Conservation (phyloP, 805 yeast genomes). For the Gaillardinia entomophila region DNA sequence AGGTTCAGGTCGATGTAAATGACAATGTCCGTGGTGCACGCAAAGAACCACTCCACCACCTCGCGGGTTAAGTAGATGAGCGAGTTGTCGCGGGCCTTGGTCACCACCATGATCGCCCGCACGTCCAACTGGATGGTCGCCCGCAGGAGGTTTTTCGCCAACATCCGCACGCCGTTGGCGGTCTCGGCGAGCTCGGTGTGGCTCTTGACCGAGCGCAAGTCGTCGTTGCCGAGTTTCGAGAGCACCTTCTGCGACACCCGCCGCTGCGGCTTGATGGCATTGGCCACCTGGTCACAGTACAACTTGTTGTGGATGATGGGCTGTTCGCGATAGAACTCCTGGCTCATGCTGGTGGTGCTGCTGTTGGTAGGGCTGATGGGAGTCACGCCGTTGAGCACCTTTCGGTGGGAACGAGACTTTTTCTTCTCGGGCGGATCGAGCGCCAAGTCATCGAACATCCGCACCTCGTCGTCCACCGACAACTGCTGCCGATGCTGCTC, state of each 20-base stretch:
- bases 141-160: conserved; percentile 64
- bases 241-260: conserved; percentile 17
- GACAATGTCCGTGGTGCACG: conserved; percentile 25
- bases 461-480: background rate
- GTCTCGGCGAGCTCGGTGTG: conserved; percentile 76
- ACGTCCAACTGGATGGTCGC: conserved; percentile 70
- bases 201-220: conserved; percentile 51
- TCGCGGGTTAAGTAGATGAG: conserved; percentile 72
- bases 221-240: conserved; percentile 26
- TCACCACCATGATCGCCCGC: conserved; percentile 69
- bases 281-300: conserved; percentile 15
- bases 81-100: conserved; percentile 85
- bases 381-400: background rate
- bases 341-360: conserved; percentile 1
- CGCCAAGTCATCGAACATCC: background rate
- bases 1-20: conserved; percentile 75
- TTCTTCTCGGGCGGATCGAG: background rate
- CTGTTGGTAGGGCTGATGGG: background rate
- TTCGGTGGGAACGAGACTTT: background rate
- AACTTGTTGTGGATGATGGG: conserved; percentile 28
- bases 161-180: conserved; percentile 72
- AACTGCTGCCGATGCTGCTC: background rate
- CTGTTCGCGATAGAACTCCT: conserved; percentile 3
- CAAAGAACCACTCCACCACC: conserved; percentile 69
- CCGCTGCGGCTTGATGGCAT: background rate